Evolutionary conservation across 441 rosid genomes (phyloP), one percentile per base, ranked within the genome.

Genomic region (Geranium incanum): DNA sequence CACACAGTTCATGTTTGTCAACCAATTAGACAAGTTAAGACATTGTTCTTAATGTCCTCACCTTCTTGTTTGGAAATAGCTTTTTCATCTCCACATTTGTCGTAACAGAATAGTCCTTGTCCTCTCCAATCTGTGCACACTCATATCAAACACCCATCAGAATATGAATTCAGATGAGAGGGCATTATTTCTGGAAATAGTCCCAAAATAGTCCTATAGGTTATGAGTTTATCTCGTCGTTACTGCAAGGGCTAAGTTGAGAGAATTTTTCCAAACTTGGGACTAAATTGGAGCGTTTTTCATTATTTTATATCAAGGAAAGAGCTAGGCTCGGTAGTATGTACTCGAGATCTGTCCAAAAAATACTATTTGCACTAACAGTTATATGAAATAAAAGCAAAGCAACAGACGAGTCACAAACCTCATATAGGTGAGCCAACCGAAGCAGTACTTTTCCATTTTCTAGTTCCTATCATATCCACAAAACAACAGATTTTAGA

Each of bases 401-500:
- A 6, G 45, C 38, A 62, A 68, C 78, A 68, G 15, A 69, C 5
- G 55, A 78, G 72, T 23, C 73, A 12, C 33, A 70, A 36, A 88
- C 94, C 87, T 87, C 89, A 19, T 81, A 88, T 70, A 88, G 80
- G 79, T 88, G 94, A 72, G 94, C 91, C 82, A 88, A 79, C 71
- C 94, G 84, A 66, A 88, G 59, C 41, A 88, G 89, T 66, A 87
- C 87, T 78, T 76, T 78, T 41, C 87, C 87, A 45, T 81, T 79
- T 78, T 84, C 87, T 72, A 85, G 81, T 74, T 87, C 88, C 94
- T 88, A 84, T 41, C 76, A 62, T 55, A 21, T 57, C 74, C 36
- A 67, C 55, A 73, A 36, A 67, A 38, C 66, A 65, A 50, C 66
- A 33, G 52, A 39, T 33, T 33, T 59, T 67, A 43, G 76, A 37